Conservation (phyloP, 2,329 filamentous ascomycete genomes). For the Epichloe amarillans region DNA sequence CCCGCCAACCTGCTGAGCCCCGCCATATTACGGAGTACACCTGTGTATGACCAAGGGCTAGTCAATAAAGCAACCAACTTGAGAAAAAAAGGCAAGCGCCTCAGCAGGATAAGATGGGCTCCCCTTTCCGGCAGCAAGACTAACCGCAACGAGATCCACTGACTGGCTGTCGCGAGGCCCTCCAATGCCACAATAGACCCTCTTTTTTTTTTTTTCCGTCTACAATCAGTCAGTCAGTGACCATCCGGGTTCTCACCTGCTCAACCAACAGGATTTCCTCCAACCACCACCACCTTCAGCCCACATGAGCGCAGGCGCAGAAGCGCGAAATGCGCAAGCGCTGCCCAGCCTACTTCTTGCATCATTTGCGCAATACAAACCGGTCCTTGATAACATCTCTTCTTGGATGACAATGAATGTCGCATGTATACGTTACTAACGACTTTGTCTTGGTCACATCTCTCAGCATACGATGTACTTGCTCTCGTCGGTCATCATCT, state of each 20-base stretch:
- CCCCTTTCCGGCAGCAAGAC: neutral
- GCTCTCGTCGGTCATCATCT: too few relatives aligned
- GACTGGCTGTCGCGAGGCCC: neutral
- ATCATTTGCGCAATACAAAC: too few relatives aligned
- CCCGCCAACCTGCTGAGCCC: neutral
- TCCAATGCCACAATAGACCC: neutral
- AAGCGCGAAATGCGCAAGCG: neutral
- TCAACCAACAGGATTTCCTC: neutral
- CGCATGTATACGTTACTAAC: too few relatives aligned
- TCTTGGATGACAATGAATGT: too few relatives aligned
- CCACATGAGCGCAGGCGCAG: constrained; percentile 1
- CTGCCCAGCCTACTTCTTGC: neutral
- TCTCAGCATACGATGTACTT: too few relatives aligned
- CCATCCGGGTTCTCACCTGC: constrained; percentile 14
- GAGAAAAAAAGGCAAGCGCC: neutral
- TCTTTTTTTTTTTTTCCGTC: neutral
- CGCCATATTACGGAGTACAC: too few relatives aligned
- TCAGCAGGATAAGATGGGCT: neutral
- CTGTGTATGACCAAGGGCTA: too few relatives aligned
- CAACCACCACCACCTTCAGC: neutral
- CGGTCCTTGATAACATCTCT: too few relatives aligned
- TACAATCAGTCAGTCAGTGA: neutral
- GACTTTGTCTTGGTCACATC: too few relatives aligned
- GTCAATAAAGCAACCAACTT: too few relatives aligned
- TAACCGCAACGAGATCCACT: neutral